Percentiles rank a stretch among this genome's conserved stretches.
Evolutionary conservation across 495 filamentous ascomycete genomes (phyloP).

Genomic region (Tuber microsphaerosporum): DNA sequence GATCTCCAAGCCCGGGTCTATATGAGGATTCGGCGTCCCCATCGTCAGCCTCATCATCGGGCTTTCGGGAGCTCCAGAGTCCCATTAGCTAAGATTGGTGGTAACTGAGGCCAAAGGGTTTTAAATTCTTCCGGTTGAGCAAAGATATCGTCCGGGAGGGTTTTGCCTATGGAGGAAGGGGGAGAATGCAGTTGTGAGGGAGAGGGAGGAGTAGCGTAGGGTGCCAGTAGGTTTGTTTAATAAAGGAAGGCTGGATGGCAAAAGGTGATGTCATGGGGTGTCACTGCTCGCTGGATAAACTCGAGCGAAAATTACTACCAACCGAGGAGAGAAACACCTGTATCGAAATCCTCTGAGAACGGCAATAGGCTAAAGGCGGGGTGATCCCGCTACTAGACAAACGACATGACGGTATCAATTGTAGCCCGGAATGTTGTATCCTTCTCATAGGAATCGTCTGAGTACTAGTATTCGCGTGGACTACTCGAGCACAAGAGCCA

Average conservation of each 20-base stretch:
- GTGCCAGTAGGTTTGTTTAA: not conserved
- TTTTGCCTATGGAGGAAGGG: not conserved
- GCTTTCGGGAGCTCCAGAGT: slow-evolving; percentile 51
- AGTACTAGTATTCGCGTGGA: not conserved
- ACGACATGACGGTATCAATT: not conserved
- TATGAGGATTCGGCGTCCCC: slow-evolving; percentile 27
- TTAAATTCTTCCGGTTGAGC: not conserved
- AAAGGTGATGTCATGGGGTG: not conserved
- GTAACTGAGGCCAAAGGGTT: not conserved
- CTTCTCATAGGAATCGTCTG: not conserved
- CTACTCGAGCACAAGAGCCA: not conserved
- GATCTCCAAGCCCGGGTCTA: slow-evolving; percentile 39
- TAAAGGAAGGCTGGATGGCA: not conserved
- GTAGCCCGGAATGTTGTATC: not conserved
- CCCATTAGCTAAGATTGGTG: slow-evolving; percentile 17
- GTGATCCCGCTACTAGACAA: not conserved
- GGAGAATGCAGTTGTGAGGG: not conserved
- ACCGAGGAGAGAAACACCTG: no score
- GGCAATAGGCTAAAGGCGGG: not conserved
- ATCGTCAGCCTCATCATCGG: slow-evolving; percentile 43
- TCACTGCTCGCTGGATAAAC: not conserved
- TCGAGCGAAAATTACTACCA: not conserved
- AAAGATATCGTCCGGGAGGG: not conserved
- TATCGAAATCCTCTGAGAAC: not conserved
- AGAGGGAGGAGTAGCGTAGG: not conserved